A percentile compares a stretch with the other conserved stretches of the same genome.
phyloP scores from a whole-genome alignment of 306 rosid genomes.

The Purshia tridentata region DNA sequence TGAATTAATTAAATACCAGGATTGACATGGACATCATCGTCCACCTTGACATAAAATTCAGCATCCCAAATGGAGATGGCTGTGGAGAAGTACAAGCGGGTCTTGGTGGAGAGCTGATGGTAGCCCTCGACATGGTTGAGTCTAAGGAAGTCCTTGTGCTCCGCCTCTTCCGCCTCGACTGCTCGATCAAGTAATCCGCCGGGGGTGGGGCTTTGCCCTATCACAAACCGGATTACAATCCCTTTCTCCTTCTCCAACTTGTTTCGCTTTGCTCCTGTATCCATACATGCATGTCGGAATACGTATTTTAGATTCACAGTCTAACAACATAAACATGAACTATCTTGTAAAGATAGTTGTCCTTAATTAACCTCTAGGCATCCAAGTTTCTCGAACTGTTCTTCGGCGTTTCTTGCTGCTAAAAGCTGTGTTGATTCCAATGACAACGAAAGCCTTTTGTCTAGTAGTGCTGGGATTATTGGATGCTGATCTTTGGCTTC shows the following conservation, averaged over 20 bases:
- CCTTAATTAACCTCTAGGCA: constrained; percentile 54
- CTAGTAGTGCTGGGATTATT: not conserved
- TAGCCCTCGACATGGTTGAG: constrained; percentile 82
- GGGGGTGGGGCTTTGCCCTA: constrained; percentile 65
- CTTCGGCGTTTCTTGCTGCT: constrained; percentile 81
- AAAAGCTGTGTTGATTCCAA: constrained; percentile 87
- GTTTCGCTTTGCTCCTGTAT: constrained; percentile 52
- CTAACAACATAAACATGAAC: too few relatives aligned
- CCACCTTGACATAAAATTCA: constrained; percentile 81
- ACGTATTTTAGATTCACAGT: too few relatives aligned
- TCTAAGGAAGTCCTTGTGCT: constrained; percentile 69
- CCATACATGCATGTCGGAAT: not conserved
- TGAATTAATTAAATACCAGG: constrained; percentile 37
- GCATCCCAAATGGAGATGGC: constrained; percentile 80
- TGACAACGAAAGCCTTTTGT: constrained; percentile 76
- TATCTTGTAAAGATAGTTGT: too few relatives aligned
- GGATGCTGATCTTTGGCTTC: constrained; percentile 30
- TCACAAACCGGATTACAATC: constrained; percentile 76
- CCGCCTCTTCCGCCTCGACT: constrained; percentile 67
- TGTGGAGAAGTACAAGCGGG: constrained; percentile 70
- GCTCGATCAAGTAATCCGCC: constrained; percentile 67
- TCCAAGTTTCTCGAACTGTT: constrained; percentile 76
- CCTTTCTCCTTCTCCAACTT: constrained; percentile 80
- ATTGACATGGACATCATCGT: constrained; percentile 84
- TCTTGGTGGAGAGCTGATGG: constrained; percentile 82